These are phyloP conservation scores for Trypanosoma melophagium DNA, from an alignment of 208 protist genomes.

Conservation along the genomic window DNA sequence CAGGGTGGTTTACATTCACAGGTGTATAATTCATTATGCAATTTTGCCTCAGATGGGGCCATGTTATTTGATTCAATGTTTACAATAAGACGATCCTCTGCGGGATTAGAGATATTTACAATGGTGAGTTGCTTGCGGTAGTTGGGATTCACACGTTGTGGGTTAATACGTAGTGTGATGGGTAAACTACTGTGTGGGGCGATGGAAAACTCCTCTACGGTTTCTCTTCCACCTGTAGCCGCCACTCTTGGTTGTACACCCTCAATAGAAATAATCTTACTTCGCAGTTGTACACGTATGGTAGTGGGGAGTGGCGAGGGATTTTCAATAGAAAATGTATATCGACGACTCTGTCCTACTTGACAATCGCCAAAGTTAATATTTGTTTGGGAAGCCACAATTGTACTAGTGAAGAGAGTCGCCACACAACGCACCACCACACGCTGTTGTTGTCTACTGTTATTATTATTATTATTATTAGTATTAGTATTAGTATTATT, in stretches of 20 bases:
- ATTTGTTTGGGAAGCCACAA: conserved; percentile 59
- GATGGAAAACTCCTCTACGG: conserved; percentile 70
- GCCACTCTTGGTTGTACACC: conserved; percentile 34
- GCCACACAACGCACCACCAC: conserved; percentile 63
- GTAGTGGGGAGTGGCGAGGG: conserved; percentile 69
- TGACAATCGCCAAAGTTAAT: conserved; percentile 86
- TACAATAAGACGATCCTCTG: conserved; percentile 73
- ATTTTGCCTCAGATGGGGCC: conserved; percentile 71
- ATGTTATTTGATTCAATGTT: conserved; percentile 91
- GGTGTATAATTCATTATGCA: conserved; percentile 83
- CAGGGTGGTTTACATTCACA: conserved; percentile 49
- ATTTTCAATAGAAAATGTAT: conserved; percentile 78
- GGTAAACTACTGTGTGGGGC: conserved; percentile 60
- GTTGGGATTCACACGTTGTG: conserved; percentile 84
- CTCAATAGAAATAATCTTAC: conserved; percentile 87
- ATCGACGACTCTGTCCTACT: conserved; percentile 75
- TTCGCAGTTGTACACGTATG: conserved; percentile 72
- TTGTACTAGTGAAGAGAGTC: conserved; percentile 80
- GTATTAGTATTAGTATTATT: conserved; percentile 1
- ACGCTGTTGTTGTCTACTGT: conserved; percentile 44
- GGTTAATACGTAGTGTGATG: conserved; percentile 72
- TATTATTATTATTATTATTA: conserved; percentile 1
- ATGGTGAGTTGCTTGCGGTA: conserved; percentile 86
- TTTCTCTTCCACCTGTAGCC: conserved; percentile 37
- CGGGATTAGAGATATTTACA: conserved; percentile 70